phyloP scores from a whole-genome alignment of 345 rosid genomes.

The Crucihimalaya himalaica region DNA sequence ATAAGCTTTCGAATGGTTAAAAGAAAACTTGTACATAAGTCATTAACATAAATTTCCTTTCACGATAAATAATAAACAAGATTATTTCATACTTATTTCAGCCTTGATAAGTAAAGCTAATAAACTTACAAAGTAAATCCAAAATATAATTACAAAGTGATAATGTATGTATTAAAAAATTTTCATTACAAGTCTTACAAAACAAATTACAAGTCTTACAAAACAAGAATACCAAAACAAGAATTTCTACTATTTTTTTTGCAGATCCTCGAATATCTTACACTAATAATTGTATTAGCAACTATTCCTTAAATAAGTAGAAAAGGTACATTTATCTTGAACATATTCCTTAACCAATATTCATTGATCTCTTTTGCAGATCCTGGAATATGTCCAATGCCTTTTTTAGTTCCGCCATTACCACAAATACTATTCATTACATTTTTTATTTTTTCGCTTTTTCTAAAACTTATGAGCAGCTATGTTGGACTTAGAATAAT shows the following conservation, averaged over 20 bases:
- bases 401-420: neutral
- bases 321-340: neutral
- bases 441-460: neutral
- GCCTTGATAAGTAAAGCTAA: neutral
- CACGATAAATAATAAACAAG: neutral
- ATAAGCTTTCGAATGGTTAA: neutral
- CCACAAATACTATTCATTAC: rapidly evolving
- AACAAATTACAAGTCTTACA: neutral
- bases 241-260: neutral
- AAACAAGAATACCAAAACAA: neutral
- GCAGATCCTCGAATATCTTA: neutral
- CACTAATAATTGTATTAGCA: neutral
- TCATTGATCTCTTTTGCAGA: neutral
- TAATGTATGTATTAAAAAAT: neutral
- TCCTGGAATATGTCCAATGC: neutral
- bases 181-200: too few species aligned
- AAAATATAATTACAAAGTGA: neutral
- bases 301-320: neutral
- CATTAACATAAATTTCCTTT: neutral
- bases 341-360: neutral
- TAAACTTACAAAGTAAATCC: neutral
- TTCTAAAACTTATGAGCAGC: neutral
- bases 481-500: slow-evolving; percentile 25
- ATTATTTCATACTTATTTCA: neutral
- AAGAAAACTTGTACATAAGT: neutral